Evolutionary conservation across 1,284 basidiomycete genomes (phyloP), one percentile per base, ranked within the genome.

Genomic region (Boletus nobilissimus): DNA sequence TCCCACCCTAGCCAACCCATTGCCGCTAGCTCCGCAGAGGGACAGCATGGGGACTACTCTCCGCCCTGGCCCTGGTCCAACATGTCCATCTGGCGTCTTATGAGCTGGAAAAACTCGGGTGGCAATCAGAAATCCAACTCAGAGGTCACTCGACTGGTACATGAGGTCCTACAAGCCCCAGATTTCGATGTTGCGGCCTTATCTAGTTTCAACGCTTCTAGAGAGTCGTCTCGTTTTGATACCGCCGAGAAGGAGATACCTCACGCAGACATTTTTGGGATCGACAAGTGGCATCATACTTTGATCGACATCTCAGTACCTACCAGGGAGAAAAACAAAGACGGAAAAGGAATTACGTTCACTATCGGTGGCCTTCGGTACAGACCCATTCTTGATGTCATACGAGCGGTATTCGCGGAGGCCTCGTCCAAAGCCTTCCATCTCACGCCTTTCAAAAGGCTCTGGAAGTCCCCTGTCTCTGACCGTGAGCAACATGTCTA

Each of bases 41-140:
- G 9, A 13, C 16, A 13, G 5, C 40, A 16, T 8, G 2, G 5
- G 1, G 19, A 60, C 32, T 32, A 75, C 29, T 72, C 74, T 29
- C 74, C 36, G 3, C 74, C 51, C 5, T 76, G 74, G 70, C 74
- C 51, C 24, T 75, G 72, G 54, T 34, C 74, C 14, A 75, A 74
- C 18, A 75, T 75, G 51, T 60, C 69, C 0, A 48, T 62, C 3
- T 75, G 74, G 74, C 22, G 1, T 3, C 74, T 75, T 36, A 74
- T 75, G 71, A 43, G 16, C 3, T 74, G 70, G 51, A 57, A 75
- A n/a, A 29, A 46, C 9, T 67, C 7, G 0, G 38, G 75, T 1
- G 66, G 38, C 5, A 3, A 13, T 24, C 70, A 60, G 7, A 77
- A 77, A 24, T 76, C 70, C 5, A 24, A 74, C 60, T 34, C 62